Conservation (phyloP, 2,329 filamentous ascomycete species). For the Ustulina deusta region DNA sequence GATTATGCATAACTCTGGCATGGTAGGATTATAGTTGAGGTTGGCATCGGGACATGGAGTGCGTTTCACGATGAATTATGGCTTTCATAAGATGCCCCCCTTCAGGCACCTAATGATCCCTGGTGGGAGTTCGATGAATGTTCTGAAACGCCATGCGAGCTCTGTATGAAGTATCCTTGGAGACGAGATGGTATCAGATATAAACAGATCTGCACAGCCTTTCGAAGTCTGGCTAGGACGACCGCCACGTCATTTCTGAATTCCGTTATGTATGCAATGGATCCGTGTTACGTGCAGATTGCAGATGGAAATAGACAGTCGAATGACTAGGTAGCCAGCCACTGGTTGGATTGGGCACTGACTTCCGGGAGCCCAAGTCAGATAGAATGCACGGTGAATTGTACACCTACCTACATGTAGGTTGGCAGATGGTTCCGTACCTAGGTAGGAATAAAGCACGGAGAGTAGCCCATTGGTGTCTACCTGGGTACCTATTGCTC, state of each 20-base stretch:
- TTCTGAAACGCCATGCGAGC: conserved; percentile 5
- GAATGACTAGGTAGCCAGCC: not conserved
- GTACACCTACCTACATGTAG: conserved; percentile 21
- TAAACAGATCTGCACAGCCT: conserved; percentile 1
- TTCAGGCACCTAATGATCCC: not conserved
- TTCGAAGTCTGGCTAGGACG: conserved; percentile 1
- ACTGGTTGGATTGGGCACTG: conserved; percentile 3
- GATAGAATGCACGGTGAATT: conserved; percentile 22
- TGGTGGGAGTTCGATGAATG: not conserved
- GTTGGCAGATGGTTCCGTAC: conserved; percentile 1
- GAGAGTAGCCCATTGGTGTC: not conserved
- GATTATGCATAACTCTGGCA: conserved; percentile 31
- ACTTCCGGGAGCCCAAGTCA: conserved; percentile 9
- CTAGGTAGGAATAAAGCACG: not conserved
- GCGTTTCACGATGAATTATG: conserved; percentile 6
- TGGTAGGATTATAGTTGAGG: conserved; percentile 10
- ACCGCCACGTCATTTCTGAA: conserved; percentile 22
- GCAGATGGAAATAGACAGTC: conserved; percentile 8
- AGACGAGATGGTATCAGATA: conserved; percentile 21
- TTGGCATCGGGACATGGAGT: conserved; percentile 10
- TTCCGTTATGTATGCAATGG: conserved; percentile 1
- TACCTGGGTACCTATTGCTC: too few relatives aligned
- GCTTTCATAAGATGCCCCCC: conserved; percentile 27
- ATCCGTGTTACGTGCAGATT: not conserved
- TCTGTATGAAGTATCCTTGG: not conserved